Evolutionary conservation across 345 rosid species (phyloP).

Genomic region (Populus nigra): DNA sequence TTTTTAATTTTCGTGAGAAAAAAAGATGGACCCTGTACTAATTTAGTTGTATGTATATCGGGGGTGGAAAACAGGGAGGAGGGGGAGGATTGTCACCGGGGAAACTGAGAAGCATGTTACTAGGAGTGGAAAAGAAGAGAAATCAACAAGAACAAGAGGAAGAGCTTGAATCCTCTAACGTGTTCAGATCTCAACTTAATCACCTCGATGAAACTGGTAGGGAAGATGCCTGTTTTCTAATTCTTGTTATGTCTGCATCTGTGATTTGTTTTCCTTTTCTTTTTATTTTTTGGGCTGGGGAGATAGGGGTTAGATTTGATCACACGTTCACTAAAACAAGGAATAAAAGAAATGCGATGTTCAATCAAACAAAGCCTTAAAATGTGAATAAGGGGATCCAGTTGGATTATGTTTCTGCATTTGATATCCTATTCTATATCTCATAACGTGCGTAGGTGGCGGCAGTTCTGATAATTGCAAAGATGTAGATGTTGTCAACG

Average conservation of each 20-base stretch:
- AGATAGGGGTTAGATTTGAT: too few relatives aligned
- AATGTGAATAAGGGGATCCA: neutral
- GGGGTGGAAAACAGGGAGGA: slow-evolving; percentile 23
- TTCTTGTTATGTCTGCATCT: neutral
- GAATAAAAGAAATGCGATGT: too few relatives aligned
- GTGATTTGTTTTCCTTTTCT: neutral
- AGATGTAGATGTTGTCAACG: slow-evolving; percentile 83
- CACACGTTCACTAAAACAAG: too few relatives aligned
- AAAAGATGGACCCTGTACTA: neutral
- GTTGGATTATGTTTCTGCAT: neutral
- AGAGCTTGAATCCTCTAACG: slow-evolving; percentile 44
- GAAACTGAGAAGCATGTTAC: slow-evolving; percentile 66
- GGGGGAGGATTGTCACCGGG: slow-evolving; percentile 78
- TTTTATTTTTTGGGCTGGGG: neutral
- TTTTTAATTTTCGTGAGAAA: neutral
- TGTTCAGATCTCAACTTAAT: slow-evolving; percentile 51
- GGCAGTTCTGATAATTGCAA: slow-evolving; percentile 58
- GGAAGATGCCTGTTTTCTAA: neutral
- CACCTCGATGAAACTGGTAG: slow-evolving; percentile 51
- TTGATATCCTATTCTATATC: neutral
- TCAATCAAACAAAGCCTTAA: neutral
- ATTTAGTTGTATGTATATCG: neutral
- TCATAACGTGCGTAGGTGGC: slow-evolving; percentile 39
- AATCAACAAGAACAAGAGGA: slow-evolving; percentile 45
- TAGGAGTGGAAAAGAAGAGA: slow-evolving; percentile 64